These are phyloP conservation scores for Zygosaccharomyces kombuchaensis DNA, from an alignment of 805 yeast species.

Conservation along the genomic window DNA sequence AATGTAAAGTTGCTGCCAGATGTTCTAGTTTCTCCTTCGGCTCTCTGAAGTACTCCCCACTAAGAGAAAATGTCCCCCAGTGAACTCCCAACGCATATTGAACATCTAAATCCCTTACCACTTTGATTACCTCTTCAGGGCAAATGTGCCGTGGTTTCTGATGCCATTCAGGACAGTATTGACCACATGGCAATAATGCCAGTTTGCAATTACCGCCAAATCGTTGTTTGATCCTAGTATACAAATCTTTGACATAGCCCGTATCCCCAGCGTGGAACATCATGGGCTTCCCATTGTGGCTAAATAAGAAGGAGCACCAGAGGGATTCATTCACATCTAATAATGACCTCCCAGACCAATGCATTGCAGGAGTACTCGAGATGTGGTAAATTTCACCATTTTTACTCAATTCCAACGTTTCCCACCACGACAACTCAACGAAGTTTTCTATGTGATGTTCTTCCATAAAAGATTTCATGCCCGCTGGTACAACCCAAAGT, in stretches of 20 bases:
- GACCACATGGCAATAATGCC: slow-evolving; percentile 88
- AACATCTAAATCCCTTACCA: slow-evolving; percentile 59
- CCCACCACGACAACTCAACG: slow-evolving; percentile 94
- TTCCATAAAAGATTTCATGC: slow-evolving; percentile 58
- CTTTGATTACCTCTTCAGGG: slow-evolving; percentile 70
- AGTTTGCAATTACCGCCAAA: slow-evolving; percentile 58
- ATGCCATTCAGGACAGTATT: slow-evolving; percentile 93
- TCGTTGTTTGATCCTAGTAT: slow-evolving; percentile 55
- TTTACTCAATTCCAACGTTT: slow-evolving; percentile 43
- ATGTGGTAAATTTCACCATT: slow-evolving; percentile 59
- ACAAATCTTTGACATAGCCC: slow-evolving; percentile 76
- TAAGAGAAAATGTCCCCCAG: slow-evolving; percentile 92
- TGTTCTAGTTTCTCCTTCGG: slow-evolving; percentile 60
- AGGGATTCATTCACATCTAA: slow-evolving; percentile 73
- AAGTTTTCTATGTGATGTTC: slow-evolving; percentile 56
- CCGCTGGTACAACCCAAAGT: slow-evolving; percentile 88
- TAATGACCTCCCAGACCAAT: slow-evolving; percentile 90
- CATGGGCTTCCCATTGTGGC: slow-evolving; percentile 62
- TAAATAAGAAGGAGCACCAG: slow-evolving; percentile 84
- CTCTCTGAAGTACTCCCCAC: slow-evolving; percentile 83
- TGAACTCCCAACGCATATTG: slow-evolving; percentile 78
- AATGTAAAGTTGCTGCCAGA: slow-evolving; percentile 41
- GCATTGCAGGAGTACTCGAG: slow-evolving; percentile 92
- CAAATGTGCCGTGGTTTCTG: slow-evolving; percentile 83
- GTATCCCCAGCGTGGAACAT: slow-evolving; percentile 94